Conservation (phyloP, 106 monocot species). For the Phalaenopsis equestris region DNA sequence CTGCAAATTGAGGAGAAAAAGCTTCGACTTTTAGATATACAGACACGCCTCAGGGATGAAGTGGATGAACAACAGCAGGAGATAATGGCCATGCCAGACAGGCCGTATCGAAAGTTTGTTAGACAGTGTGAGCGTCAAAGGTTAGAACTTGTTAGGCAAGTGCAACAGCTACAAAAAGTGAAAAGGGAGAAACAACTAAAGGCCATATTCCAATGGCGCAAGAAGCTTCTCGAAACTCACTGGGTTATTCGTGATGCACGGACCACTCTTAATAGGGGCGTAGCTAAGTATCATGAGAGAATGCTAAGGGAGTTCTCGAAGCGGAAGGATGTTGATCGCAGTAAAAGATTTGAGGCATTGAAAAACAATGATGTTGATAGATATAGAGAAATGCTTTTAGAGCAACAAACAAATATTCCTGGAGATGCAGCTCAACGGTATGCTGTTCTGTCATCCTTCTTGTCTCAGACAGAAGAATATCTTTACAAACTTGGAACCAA, state of each 20-base stretch:
- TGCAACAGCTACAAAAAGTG: constrained; percentile 70
- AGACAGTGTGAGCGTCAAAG: constrained; percentile 85
- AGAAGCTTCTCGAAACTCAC: constrained; percentile 91
- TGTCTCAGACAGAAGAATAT: constrained; percentile 97
- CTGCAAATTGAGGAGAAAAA: constrained; percentile 96
- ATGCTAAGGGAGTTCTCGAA: constrained; percentile 91
- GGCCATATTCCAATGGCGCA: constrained; percentile 87
- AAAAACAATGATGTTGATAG: constrained; percentile 98
- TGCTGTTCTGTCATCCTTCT: constrained; percentile 88
- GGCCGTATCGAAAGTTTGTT: constrained; percentile 79
- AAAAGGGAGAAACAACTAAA: constrained; percentile 77
- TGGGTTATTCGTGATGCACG: constrained; percentile 95
- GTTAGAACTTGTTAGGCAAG: constrained; percentile 67
- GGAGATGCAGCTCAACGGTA: constrained; percentile 84
- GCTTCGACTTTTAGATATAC: constrained; percentile 68
- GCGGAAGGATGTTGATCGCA: constrained; percentile 76
- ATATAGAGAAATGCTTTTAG: constrained; percentile 88
- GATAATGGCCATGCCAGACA: constrained; percentile 91
- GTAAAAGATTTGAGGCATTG: constrained; percentile 95
- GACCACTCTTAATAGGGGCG: constrained; percentile 71
- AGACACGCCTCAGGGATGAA: constrained; percentile 79
- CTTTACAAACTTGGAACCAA: constrained; percentile 90
- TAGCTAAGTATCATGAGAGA: constrained; percentile 93
- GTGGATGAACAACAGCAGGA: constrained; percentile 89
- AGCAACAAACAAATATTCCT: constrained; percentile 81